A percentile compares a stretch with the other conserved stretches of the same genome.
These are phyloP conservation scores for Trichophaea hybrida DNA, from an alignment of 2,329 filamentous ascomycete genomes.

Conservation along the genomic window DNA sequence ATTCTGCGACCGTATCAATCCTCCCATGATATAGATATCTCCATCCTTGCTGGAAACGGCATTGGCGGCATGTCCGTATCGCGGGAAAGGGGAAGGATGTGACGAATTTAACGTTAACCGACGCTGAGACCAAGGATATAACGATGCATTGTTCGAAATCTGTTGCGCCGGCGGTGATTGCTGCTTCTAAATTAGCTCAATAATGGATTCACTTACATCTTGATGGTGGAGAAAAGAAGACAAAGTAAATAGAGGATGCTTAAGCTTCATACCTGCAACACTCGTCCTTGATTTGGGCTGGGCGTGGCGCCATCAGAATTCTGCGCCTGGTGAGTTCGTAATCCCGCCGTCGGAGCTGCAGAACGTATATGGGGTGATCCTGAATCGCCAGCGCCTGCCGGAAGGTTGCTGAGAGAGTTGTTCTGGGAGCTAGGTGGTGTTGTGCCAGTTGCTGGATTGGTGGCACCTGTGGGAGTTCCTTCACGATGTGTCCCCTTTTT, in stretches of 20 bases:
- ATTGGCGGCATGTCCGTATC: constrained; percentile 95
- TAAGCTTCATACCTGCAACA: constrained; percentile 13
- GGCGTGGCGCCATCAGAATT: background rate
- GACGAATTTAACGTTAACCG: constrained; percentile 71
- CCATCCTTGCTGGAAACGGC: constrained; percentile 86
- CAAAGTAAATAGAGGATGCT: background rate
- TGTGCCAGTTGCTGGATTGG: constrained; percentile 2
- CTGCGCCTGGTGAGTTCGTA: constrained; percentile 2
- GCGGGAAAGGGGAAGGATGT: constrained; percentile 76
- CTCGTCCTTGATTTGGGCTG: constrained; percentile 7
- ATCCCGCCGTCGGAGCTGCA: constrained; percentile 8
- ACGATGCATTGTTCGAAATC: constrained; percentile 48
- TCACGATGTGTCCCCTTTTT: constrained; percentile 25
- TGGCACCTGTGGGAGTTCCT: constrained; percentile 9
- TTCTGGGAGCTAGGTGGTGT: constrained; percentile 21
- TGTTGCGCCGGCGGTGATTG: constrained; percentile 20
- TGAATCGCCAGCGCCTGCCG: constrained; percentile 5
- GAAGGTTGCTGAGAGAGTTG: constrained; percentile 20
- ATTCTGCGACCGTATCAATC: constrained; percentile 82
- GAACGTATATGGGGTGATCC: constrained; percentile 9
- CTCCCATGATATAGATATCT: constrained; percentile 94
- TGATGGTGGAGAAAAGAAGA: background rate
- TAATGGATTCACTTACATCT: background rate
- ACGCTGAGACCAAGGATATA: constrained; percentile 93
- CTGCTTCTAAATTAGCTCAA: constrained; percentile 13